Base-by-base conservation (phyloP, 2,329 filamentous ascomycete species). In the Aureobasidium melanogenum region DNA sequence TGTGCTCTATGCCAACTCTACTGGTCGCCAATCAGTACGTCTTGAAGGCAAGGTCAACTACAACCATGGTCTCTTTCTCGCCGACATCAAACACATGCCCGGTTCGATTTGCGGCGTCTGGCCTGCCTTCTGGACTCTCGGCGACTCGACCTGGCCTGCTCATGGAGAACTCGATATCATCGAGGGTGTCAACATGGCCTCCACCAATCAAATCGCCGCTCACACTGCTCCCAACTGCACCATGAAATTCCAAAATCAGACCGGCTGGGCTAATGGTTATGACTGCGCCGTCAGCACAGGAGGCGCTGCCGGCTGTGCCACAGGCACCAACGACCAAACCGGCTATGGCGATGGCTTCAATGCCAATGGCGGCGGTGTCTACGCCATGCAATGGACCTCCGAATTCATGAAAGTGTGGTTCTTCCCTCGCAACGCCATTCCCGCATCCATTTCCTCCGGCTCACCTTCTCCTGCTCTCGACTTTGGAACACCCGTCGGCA, bases 351-450 rank as follows among this genome's bases (percentile, higher is more conserved):
- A 72, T 8, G 76, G 72, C 0, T 80, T 86, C 71, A 86, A 79
- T 65, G 61, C 66, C 26, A 71, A 67, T 36, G 69, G 70, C 10
- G 77, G 77, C 41, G 77, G 76, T 58, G 67, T 79, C 19, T 79
- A 74, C 64, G 77, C 76, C n/a, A 78, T 75, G 32, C 67, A 64
- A 34, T 95, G 91, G 88, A 90, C 87, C 1, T 81, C 82, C 24
- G 72, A 82, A 0, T 79, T 79, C 65, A 95, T 97, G 73, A 80
- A 81, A 51, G 80, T 96, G 65, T 96, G 85, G 84, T 94, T 89
- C 81, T 96, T 95, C 75, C 79, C 85, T 0, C 85, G 89, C 8
- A 73, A 72, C 64, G 71, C 71, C 8, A 83, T 91, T 62, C 89
- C 89, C 0, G 67, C 72, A 2, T 85, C 91, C 70, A 84, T 89